Percentiles rank a stretch among this genome's conserved stretches.
These are phyloP conservation scores for Saccharomyces hybrid DNA, from an alignment of 1,139 yeast species.

Conservation along the genomic window DNA sequence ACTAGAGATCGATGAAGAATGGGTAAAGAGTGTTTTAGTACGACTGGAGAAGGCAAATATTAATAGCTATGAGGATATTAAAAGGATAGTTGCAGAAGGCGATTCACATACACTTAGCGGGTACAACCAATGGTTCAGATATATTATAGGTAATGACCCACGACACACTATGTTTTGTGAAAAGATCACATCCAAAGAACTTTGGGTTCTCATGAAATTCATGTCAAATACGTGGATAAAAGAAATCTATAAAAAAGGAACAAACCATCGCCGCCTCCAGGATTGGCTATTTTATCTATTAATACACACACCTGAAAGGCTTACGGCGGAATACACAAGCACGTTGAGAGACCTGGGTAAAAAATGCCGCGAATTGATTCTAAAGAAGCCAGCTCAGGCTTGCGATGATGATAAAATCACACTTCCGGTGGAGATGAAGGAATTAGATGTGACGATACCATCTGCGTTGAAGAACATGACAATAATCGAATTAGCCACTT, in stretches of 20 bases:
- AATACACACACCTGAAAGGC: slow-evolving; percentile 19
- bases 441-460: not conserved
- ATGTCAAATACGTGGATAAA: slow-evolving; percentile 25
- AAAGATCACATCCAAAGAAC: slow-evolving; percentile 12
- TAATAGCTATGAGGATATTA: slow-evolving; percentile 12
- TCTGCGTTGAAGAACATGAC: slow-evolving; percentile 2
- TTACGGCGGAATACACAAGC: slow-evolving; percentile 25
- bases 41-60: slow-evolving; percentile 10
- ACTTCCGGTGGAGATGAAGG: not conserved
- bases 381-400: not conserved
- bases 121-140: slow-evolving; percentile 21
- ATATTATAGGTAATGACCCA: slow-evolving; percentile 21
- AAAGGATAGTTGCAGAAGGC: slow-evolving; percentile 8
- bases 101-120: slow-evolving; percentile 13
- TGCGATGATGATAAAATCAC: not conserved
- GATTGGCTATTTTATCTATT: slow-evolving; percentile 27
- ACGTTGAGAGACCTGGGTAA: slow-evolving; percentile 24
- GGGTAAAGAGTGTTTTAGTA: slow-evolving; percentile 15
- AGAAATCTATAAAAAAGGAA: slow-evolving; percentile 16
- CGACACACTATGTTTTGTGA: slow-evolving; percentile 14
- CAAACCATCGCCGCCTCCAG: slow-evolving; percentile 9
- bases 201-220: slow-evolving; percentile 24
- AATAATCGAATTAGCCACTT: slow-evolving; percentile 15
- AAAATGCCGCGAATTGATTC: slow-evolving; percentile 15
- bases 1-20: slow-evolving; percentile 21